phyloP scores from a whole-genome alignment of 768 basidiomycete genomes.

The Tulasnella sp. region DNA sequence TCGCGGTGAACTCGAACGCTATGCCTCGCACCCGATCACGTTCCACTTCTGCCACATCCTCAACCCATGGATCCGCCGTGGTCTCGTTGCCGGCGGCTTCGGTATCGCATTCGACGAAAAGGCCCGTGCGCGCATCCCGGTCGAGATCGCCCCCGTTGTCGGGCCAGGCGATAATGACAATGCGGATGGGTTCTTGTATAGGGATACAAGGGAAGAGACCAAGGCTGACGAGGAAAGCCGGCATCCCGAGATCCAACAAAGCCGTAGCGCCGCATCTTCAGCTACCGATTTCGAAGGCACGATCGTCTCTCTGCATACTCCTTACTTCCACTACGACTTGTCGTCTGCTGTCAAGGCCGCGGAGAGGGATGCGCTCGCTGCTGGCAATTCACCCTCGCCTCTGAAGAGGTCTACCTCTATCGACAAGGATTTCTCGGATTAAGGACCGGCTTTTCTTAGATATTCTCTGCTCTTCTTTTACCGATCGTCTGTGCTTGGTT shows the following conservation, averaged over 20 bases:
- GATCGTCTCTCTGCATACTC: neutral
- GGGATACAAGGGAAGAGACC: slow-evolving; percentile 13
- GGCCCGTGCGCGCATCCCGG: slow-evolving; percentile 22
- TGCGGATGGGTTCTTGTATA: slow-evolving; percentile 16
- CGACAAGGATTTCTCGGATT: too few species aligned
- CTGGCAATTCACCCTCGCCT: neutral
- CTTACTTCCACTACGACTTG: slow-evolving; percentile 77
- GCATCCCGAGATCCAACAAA: slow-evolving; percentile 17
- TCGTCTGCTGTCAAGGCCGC: slow-evolving; percentile 56
- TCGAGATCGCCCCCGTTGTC: slow-evolving; percentile 6
- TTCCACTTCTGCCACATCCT: slow-evolving; percentile 92
- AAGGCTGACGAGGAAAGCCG: slow-evolving; percentile 7
- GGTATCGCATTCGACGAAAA: slow-evolving; percentile 43
- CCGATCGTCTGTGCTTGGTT: too few species aligned
- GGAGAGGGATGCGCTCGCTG: slow-evolving; percentile 27
- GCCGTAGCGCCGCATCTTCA: slow-evolving; percentile 47
- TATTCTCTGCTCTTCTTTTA: too few species aligned
- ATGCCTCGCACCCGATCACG: slow-evolving; percentile 39
- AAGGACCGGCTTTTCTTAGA: too few species aligned
- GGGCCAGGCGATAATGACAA: slow-evolving; percentile 18
- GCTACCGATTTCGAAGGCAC: slow-evolving; percentile 13
- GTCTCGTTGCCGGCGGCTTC: slow-evolving; percentile 81
- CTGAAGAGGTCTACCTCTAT: neutral
- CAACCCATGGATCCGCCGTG: slow-evolving; percentile 88
- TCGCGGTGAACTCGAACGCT: slow-evolving; percentile 75